Evolutionary conservation across 2,329 filamentous ascomycete genomes (phyloP).

Genomic region (Cladophialophora bantiana): DNA sequence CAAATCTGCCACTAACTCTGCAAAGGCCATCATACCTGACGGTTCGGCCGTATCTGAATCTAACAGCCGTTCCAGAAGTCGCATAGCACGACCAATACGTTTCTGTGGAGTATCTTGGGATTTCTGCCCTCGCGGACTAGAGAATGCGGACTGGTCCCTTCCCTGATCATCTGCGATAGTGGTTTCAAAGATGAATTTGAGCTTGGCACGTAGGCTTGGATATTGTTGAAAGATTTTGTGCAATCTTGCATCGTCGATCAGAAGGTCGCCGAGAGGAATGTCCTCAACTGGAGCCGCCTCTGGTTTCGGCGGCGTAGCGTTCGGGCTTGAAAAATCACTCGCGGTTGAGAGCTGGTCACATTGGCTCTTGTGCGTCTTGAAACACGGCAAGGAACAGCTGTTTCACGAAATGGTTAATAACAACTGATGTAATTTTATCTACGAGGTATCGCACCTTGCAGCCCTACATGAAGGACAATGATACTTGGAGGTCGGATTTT

Average conservation of each 20-base stretch:
- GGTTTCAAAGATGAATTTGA: slow-evolving; percentile 52
- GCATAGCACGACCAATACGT: slow-evolving; percentile 25
- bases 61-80: slow-evolving; percentile 20
- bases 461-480: slow-evolving; percentile 43
- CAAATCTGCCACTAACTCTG: slow-evolving; percentile 26
- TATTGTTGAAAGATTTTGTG: slow-evolving; percentile 46
- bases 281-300: background rate
- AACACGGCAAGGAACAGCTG: slow-evolving; percentile 57
- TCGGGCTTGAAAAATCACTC: slow-evolving; percentile 32
- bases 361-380: slow-evolving; percentile 53
- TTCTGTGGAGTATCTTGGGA: slow-evolving; percentile 22
- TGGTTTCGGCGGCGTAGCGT: slow-evolving; percentile 28
- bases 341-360: slow-evolving; percentile 43
- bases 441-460: slow-evolving; percentile 41
- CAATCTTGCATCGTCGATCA: slow-evolving; percentile 27
- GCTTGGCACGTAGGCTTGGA: slow-evolving; percentile 49
- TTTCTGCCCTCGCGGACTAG: slow-evolving; percentile 14
- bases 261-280: slow-evolving; percentile 20
- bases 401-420: slow-evolving; percentile 18
- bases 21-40: slow-evolving; percentile 30
- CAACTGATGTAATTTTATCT: slow-evolving; percentile 4
- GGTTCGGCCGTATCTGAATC: slow-evolving; percentile 26
- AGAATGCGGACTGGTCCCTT: slow-evolving; percentile 22
- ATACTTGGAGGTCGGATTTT: slow-evolving; percentile 43
- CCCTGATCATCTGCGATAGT: slow-evolving; percentile 48